Evolutionary conservation across 106 monocot species (phyloP), one percentile per base, ranked within the genome.

Genomic region (Dendrobium nobile): DNA sequence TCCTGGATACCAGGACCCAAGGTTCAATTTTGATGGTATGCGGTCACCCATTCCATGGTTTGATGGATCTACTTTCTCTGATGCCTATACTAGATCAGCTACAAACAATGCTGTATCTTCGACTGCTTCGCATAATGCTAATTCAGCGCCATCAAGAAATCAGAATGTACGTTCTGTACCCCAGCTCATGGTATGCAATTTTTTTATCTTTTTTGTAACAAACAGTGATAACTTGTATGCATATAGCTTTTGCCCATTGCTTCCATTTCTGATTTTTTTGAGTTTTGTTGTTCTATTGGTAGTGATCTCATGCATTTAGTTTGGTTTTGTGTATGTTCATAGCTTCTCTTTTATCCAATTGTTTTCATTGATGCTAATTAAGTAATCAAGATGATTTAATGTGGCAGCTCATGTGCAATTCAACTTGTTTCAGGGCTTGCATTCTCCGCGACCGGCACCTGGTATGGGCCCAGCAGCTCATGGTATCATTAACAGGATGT

Each of bases 21-120:
- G 91, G 78, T 93, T 80, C 73, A 80, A 85, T 43, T 87, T 67
- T 87, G 91, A 87, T 78, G 85, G 89, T 7, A 77, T 84, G 75
- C 88, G 82, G 18, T 88, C 95, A 41, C 84, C 89, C 58, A 75
- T 86, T 61, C 87, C 87, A 11, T 95, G 92, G 91, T 82, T 80
- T 72, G 91, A 93, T 67, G 74, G 86, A 3, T 77, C 88, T 67
- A 54, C 77, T 19, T 92, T 83, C 77, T 75, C 87, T 16, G 80
- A 87, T 65, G 80, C 84, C 15, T 87, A 90, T 54, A 84, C 90
- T 27, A 82, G 84, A 54, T 76, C 78, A 7, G 58, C 70, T 84
- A 51, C 90, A 47, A 64, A 79, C 6, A 86, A 75, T 43, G 16
- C 43, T 47, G 79, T 80, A 79, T 3, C 81, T 85, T 88, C 85